Base-by-base conservation (phyloP, 768 basidiomycete genomes). In the Leccinum disarticulatum region DNA sequence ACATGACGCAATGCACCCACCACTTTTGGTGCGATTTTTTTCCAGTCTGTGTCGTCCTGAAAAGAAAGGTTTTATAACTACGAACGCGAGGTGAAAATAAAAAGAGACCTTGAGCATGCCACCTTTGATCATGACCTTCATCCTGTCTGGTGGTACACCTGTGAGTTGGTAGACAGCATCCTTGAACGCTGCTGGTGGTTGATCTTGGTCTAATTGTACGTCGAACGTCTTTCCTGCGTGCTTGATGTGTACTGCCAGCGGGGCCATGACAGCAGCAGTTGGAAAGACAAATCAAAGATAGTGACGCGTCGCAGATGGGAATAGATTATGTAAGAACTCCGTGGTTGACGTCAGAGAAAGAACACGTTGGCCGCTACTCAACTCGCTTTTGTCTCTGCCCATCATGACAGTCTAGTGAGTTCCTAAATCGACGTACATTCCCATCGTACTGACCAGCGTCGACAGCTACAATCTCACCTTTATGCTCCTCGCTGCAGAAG, bases 91-190 rank as follows among this genome's bases (percentile, higher is more conserved):
- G 15, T 19, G n/a, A 36, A 30, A 33, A 30, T 22, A 19, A 19
- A 3, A 43, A 19, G 17, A 7, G 76, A 91, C 93, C 84, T 95
- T 96, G 67, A 97, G 83, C 56, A 93, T 81, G 38, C 90, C 91
- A 56, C 91, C 91, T 72, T 97, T 98, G 72, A 95, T 82, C 90
- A 97, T 95, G 64, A 98, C 89, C 77, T 98, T 99, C 93, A 97
- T 95, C 52, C 95, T 82, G 70, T 96, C 93, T 36, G 85, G 74
- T 3, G 92, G 94, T 3, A 98, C 89, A 8, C 93, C 94, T 0
- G 95, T 98, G 50, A 80, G 77, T 47, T 87, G 82, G 68, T 90
- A 91, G 35, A 98, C 80, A 5, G 85, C 79, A 61, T 93, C 85
- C 73, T 97, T 98, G 82, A 98, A 95, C 14, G 76, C 83, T 15